Conservation (phyloP, 169 alveolate genomes). For the Nephromyces sp. region DNA sequence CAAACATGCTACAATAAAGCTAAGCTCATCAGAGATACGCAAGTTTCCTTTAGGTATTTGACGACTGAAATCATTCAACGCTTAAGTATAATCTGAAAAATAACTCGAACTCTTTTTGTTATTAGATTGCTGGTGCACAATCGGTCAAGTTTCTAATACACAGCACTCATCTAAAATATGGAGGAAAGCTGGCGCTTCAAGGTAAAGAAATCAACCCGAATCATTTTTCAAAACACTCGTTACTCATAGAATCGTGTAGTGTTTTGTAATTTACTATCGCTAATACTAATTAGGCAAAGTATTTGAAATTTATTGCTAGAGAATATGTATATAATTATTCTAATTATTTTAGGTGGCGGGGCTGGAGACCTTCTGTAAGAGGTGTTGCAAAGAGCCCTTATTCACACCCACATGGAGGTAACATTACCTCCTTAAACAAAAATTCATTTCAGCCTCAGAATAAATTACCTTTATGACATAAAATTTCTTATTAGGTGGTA, state of each 20-base stretch:
- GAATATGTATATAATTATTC: no score
- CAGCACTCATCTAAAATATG: constrained; percentile 45
- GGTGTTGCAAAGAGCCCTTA: constrained; percentile 73
- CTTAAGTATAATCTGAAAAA: no score
- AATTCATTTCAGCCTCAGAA: neutral
- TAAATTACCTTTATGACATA: neutral
- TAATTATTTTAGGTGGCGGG: constrained; percentile 57
- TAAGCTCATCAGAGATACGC: constrained; percentile 70
- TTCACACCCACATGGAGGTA: constrained; percentile 73
- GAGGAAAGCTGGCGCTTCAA: constrained; percentile 64
- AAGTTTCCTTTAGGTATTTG: constrained; percentile 54
- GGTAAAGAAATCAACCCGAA: constrained; percentile 9
- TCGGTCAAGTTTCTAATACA: constrained; percentile 69
- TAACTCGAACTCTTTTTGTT: neutral
- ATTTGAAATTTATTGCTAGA: no score
- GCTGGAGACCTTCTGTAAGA: constrained; percentile 68
- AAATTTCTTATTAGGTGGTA: constrained; percentile 47
- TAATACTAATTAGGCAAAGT: no score
- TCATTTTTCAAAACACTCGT: neutral
- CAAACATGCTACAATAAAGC: constrained; percentile 63
- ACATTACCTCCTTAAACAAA: neutral
- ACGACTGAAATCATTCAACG: no score
- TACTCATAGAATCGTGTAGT: constrained; percentile 10
- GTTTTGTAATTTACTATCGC: no score
- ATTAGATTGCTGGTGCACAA: constrained; percentile 68